Evolutionary conservation across 192 early-diverging fungal genomes (phyloP).

Genomic region (Entomortierella lignicola): DNA sequence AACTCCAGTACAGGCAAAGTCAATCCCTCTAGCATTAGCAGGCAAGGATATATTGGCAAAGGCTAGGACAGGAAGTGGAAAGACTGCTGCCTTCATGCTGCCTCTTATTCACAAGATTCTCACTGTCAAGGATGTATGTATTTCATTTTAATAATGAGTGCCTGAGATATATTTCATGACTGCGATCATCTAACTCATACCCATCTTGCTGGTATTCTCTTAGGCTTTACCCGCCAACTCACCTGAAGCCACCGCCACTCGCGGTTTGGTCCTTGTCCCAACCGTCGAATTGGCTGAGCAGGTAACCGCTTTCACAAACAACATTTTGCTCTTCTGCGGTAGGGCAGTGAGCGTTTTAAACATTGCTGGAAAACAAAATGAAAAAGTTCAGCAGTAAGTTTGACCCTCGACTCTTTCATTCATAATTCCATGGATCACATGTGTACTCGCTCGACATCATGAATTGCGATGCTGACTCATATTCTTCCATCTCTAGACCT

Average conservation of each 20-base stretch:
- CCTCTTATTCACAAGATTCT: slow-evolving; percentile 95
- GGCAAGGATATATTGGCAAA: slow-evolving; percentile 95
- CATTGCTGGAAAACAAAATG: slow-evolving; percentile 66
- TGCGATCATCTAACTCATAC: background rate
- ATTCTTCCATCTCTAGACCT: slow-evolving; percentile 60
- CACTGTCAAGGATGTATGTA: slow-evolving; percentile 68
- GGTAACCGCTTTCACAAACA: slow-evolving; percentile 80
- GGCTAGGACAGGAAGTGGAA: slow-evolving; percentile 95
- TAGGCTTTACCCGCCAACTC: slow-evolving; percentile 54
- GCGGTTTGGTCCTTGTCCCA: slow-evolving; percentile 89
- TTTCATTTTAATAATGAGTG: background rate
- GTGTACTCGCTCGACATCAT: no score
- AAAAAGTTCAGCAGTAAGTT: slow-evolving; percentile 67
- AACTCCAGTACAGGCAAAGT: slow-evolving; percentile 88
- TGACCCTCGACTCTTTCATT: background rate
- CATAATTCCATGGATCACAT: no score
- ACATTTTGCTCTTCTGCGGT: slow-evolving; percentile 81
- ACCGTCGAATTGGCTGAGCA: slow-evolving; percentile 97
- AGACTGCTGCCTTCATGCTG: slow-evolving; percentile 95
- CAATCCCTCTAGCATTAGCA: slow-evolving; percentile 89
- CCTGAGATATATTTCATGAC: background rate
- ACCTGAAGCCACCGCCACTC: slow-evolving; percentile 50
- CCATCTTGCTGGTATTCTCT: background rate
- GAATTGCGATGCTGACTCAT: no score
- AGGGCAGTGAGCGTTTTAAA: slow-evolving; percentile 72